phyloP scores from a whole-genome alignment of 2,329 filamentous ascomycete genomes.

The Beauveria australis region DNA sequence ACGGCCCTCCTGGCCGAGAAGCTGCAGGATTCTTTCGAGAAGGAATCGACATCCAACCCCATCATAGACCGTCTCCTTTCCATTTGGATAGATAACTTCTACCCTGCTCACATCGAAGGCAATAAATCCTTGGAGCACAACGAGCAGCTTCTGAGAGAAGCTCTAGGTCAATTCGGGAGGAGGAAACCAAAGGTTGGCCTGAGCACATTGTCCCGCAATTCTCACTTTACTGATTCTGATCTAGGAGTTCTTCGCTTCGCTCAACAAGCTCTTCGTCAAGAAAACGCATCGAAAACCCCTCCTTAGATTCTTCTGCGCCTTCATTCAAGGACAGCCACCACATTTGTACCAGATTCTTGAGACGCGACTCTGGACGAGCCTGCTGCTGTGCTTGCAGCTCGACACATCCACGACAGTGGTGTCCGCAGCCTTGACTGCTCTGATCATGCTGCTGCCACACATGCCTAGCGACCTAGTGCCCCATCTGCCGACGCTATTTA shows the following conservation, averaged over 20 bases:
- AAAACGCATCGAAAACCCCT: slow-evolving; percentile 55
- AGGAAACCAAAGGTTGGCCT: slow-evolving; percentile 50
- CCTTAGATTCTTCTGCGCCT: slow-evolving; percentile 61
- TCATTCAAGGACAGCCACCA: slow-evolving; percentile 68
- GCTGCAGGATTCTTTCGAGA: slow-evolving; percentile 36
- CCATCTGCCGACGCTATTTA: slow-evolving; percentile 66
- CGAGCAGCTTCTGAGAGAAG: slow-evolving; percentile 42
- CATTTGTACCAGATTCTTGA: slow-evolving; percentile 67
- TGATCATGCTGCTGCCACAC: slow-evolving; percentile 77
- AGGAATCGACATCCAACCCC: slow-evolving; percentile 34
- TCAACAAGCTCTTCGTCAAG: slow-evolving; percentile 59
- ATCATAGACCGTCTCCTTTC: slow-evolving; percentile 49
- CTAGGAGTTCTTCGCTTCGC: slow-evolving; percentile 55
- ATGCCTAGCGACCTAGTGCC: slow-evolving; percentile 65
- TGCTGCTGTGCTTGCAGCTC: slow-evolving; percentile 65
- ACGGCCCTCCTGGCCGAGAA: slow-evolving; percentile 56
- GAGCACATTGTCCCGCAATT: not conserved
- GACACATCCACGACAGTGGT: slow-evolving; percentile 72
- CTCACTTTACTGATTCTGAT: slow-evolving; percentile 1
- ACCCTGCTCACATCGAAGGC: slow-evolving; percentile 27
- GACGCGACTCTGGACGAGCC: slow-evolving; percentile 61
- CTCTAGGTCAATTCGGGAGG: slow-evolving; percentile 55
- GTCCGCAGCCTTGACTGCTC: slow-evolving; percentile 63
- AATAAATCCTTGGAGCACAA: slow-evolving; percentile 33
- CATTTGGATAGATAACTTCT: slow-evolving; percentile 47